Evolutionary conservation across 202 grass and related monocot species (phyloP), one percentile per base, ranked within the genome.

Genomic region (Musa balbisiana): DNA sequence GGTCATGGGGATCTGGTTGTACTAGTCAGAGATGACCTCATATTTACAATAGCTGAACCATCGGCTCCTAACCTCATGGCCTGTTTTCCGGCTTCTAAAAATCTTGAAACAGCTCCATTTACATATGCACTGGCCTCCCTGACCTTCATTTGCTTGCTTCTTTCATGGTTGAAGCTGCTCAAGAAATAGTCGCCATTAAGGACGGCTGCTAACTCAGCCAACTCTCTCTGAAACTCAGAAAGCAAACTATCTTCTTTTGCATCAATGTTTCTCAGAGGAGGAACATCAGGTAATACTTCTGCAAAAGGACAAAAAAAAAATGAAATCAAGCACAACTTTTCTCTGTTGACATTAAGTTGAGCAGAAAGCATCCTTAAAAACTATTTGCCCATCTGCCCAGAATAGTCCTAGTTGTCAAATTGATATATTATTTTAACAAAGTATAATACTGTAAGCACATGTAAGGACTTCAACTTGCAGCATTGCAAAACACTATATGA

Each of bases 121-220:
- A 97, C 89, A 16, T 97, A 97, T 0, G 84, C 52, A 50, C 89
- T 81, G 1, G 90, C 93, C 74, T 97, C 78, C 82, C 89, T 97
- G 59, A 93, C 90, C 0, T 84, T 91, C 87, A 96, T 90, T 73
- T 82, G 82, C 64, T 83, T 82, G 67, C 51, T 55, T 0, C 60
- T 22, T 67, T 96, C 85, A 49, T 80, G 72, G 17, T 79, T 77
- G 1, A 90, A 90, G 22, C 87, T 92, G 9, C 81, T 86, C 58
- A 97, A 53, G 84, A 93, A 91, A 78, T 97, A 97, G 68, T 97
- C 90, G 26, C 93, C 90, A 23, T 89, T 97, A 24, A 97, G 70
- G 63, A 97, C 80, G 19, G 84, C 82, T 3, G 93, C 93, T 5
- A 97, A 73, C 24, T 92, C 85, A 1, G 91, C 80, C 16, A 97